Base-by-base conservation (phyloP, 139 green algal genomes). In the Deuterostichococcus epilithicus region DNA sequence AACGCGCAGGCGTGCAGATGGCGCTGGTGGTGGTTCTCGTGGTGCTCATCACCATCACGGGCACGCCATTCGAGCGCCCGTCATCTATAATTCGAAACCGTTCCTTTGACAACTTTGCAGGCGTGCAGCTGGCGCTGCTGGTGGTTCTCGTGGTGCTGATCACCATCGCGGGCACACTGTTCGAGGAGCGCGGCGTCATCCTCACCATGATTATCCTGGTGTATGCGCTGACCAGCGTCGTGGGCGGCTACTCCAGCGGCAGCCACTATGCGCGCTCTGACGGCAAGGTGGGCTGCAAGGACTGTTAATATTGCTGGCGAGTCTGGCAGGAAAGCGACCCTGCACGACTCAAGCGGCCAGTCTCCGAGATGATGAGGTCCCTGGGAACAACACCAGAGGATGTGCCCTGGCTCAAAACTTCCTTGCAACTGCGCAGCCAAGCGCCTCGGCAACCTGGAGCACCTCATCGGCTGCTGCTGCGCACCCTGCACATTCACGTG, bases 141-240 rank as follows among this genome's bases (percentile, higher is more conserved):
- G 85, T 89, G 15, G 76, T 97, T 33, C 82, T 83, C 25, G 90
- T 97, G 58, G 94, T 98, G 73, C 76, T 98, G 58, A 90, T 97
- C 71, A 94, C 94, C 73, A 97, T 99, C 73, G 86, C 90, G 76
- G 78, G 81, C 67, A 86, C 88, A 0, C 78, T 91, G 60, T 92
- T 90, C 81, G 82, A 85, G 75, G 89, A 94, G 83, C 78, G 95
- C 5, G 95, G 94, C 67, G 92, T 91, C 20, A 97, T 99, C 75
- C 80, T 97, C 20, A 98, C 95, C 15, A 90, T 91, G 32, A 95
- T 97, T 86, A 98, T 99, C 78, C 85, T 96, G 65, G 94, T 82
- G 75, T 98, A 98, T 81, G 91, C 95, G 0, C 86, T 98, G 2
- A 97, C 93, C 70, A 92, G 87, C 25, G 93, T 97, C 39, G 81